Base-by-base conservation (phyloP, 2,329 filamentous ascomycete species). In the Leptographium wingfieldii region DNA sequence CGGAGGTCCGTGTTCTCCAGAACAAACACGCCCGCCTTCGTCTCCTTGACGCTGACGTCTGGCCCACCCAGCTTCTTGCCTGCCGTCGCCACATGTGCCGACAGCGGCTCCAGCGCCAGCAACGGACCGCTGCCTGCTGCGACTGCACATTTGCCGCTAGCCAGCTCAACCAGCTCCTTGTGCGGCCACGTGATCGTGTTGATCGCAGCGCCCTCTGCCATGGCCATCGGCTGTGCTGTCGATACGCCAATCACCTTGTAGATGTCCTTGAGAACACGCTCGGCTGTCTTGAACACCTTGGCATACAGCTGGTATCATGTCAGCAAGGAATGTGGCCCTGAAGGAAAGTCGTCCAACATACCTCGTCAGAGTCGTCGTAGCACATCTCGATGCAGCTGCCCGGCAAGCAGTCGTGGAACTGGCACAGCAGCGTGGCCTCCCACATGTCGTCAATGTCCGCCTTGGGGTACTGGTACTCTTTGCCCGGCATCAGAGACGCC, bases 331-430 rank as follows among this genome's bases (percentile, higher is more conserved):
- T 16, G 12, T 9, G 53, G 25, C 7, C 10, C 29, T 31, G 5
- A 25, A 22, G 16, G 40, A 43, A 5, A 19, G 19, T 16, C 16
- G 14, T 7, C 12, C 40, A 57, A 66, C 74, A 70, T 72, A 83
- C 82, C 74, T 91, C 82, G 69, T 96, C 88, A 3, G 92, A 95
- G 70, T 99, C 94, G 70, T 95, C 90, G 68, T 97, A 97, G 72
- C 91, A 96, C 91, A 97, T 96, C 72, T 95, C 92, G 67, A 99
- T 97, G 40, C 85, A 89, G 69, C 90, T 96, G 60, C 94, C 94
- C 0, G 94, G 94, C 57, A 99, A 79, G 70, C 94, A 97, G 70
- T 99, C 94, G 65, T 99, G 94, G 78, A 99, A 99, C 68, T 99
- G 94, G 66, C 92, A 97, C 31, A 97, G 82, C 29, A 97, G 79